These are phyloP conservation scores for Saturnispora quitensis DNA, from an alignment of 805 yeast genomes.

Conservation along the genomic window DNA sequence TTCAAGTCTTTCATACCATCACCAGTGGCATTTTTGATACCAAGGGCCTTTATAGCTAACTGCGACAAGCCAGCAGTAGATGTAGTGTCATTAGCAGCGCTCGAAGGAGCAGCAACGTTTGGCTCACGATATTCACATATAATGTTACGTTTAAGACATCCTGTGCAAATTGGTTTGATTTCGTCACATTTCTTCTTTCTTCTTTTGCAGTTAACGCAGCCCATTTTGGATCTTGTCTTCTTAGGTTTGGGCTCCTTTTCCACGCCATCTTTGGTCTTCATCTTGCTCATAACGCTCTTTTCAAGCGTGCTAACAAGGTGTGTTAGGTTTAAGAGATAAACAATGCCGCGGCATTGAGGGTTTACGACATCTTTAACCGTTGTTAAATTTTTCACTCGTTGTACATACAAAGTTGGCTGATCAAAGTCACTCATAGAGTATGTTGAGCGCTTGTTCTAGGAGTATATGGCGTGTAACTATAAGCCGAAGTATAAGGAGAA, in stretches of 20 bases:
- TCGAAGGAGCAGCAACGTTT: not conserved
- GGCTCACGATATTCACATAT: conserved; percentile 15
- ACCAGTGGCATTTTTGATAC: conserved; percentile 6
- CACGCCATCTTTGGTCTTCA: not conserved
- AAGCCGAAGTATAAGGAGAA: not conserved
- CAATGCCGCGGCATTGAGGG: not conserved
- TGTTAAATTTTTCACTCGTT: not conserved
- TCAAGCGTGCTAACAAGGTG: not conserved
- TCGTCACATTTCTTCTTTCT: conserved; percentile 28
- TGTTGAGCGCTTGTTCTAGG: not conserved
- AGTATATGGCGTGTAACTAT: not conserved
- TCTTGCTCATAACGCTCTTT: not conserved
- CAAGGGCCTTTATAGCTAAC: conserved; percentile 4
- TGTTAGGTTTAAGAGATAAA: not conserved
- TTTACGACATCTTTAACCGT: not conserved
- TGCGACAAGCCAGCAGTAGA: conserved; percentile 4
- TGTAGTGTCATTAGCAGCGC: not conserved
- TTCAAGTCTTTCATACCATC: conserved; percentile 7
- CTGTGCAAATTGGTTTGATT: conserved; percentile 21
- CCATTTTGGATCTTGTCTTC: conserved; percentile 18
- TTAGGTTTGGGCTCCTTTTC: not conserved
- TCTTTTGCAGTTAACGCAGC: conserved; percentile 22
- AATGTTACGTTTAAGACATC: conserved; percentile 18
- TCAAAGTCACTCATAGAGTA: not conserved
- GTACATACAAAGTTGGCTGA: not conserved